Base-by-base conservation (phyloP, 345 rosid species). In the Dovyalis caffra region DNA sequence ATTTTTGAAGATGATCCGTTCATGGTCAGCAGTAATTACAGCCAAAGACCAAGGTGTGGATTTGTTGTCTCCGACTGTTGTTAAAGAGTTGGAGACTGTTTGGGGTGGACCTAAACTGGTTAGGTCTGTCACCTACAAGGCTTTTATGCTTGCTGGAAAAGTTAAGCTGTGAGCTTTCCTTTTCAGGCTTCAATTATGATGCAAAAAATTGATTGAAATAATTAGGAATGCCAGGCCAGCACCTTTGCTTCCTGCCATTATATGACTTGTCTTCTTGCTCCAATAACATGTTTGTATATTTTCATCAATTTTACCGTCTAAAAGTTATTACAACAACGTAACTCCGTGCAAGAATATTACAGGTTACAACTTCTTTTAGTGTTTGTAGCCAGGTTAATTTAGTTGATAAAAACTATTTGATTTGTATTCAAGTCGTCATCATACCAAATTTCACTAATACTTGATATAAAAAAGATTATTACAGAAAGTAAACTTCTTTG, bases 41-140 rank as follows among this genome's bases (percentile, higher is more conserved):
- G 94, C 94, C 1, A 87, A 78, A 61, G 86, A 83, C 8, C 68
- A 76, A 68, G 91, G 94, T 6, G 88, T 91, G 38, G 90, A 90
- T 33, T 80, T 92, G 85, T 69, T 92, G 65, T 35, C 88, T 2
- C 88, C 80, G n/a, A 70, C 14, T 21, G 81, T 76, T 21, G 87
- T 87, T 9, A 74, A 62, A 29, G 91, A 86, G 64, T 68, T 91
- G 26, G 84, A 81, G 80, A 68, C 15, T 66, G 92, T 85, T 62
- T 86, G 89, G 90, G 94, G 92, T 26, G 90, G 94, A 1, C 20
- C 76, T 16, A 23, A 56, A 28, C 65, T 81, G 84, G 87, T 86
- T 5, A 77, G 89, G 66, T 69, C 83, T 32, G 66, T 88, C 1
- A 68, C 38, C 2, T 84, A 75, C 67, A 87, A 90, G 82, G 83